Evolutionary conservation across 176 grass and related monocot species (phyloP), one percentile per base, ranked within the genome.

Genomic region (Puccinellia tenuiflora): DNA sequence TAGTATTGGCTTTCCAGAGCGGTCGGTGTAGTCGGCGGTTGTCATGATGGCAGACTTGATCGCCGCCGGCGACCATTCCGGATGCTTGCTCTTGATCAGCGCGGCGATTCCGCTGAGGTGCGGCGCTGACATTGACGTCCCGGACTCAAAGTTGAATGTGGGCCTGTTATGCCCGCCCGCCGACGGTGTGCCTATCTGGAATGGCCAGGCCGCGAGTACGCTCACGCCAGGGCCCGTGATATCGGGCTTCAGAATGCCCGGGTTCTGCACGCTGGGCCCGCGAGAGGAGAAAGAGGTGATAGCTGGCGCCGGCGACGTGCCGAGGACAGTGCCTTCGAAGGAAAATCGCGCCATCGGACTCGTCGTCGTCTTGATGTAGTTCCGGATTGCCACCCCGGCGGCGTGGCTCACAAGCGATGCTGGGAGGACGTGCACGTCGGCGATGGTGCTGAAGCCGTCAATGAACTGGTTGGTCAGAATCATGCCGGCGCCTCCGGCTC

Each of bases 31-130:
- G 28, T 87, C 51, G 3, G 94, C 67, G 6, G 94, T 94, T 9
- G 94, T 97, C 75, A 94, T 85, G 9, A 97, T 77, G 13, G 92
- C 92, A 18, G 94, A 97, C 40, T 97, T 97, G 83, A 97, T 94
- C 62, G 90, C 92, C 3, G 91, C 88, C 5, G 94, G 88, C 3
- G 94, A 87, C 94, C 90, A 97, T 39, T 47, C 40, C 14, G 39
- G 68, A 24, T 72, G 68, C 68, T 72, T 72, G 22, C 40, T 47
- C 68, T 47, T 72, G 6, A 72, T 46, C 24, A 15, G 0, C 0
- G 68, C 39, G 0, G 68, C 68, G 5, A 71, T 46, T 39, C 40
- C 68, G 13, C 6, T 14, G 40, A 72, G 68, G 68, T 72, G 68
- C 22, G 68, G 68, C 0, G 68, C 47, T 3, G 68, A 72, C 68